Evolutionary conservation across 2,329 filamentous ascomycete genomes (phyloP).

Genomic region (Lachnellula subtilissima): DNA sequence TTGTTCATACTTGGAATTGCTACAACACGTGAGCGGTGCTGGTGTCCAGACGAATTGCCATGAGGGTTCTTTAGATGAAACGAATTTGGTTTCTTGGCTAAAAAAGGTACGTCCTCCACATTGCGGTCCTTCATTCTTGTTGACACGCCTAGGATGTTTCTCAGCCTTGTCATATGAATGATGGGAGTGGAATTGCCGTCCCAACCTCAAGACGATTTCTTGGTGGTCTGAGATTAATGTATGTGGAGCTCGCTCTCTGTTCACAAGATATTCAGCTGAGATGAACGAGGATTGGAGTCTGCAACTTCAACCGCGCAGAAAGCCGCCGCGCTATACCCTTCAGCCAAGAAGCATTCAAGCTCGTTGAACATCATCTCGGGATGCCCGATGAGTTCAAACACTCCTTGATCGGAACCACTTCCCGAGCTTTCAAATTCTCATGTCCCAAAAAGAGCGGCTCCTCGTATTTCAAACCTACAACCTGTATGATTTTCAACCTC

Average conservation of each 20-base stretch:
- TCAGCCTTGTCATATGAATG: background rate
- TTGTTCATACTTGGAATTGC: background rate
- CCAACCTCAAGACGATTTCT: background rate
- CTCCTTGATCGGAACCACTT: background rate
- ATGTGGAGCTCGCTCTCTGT: background rate
- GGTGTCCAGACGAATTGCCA: background rate
- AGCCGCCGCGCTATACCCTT: slow-evolving; percentile 1
- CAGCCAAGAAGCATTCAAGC: background rate
- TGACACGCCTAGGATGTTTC: background rate
- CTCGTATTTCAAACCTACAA: background rate
- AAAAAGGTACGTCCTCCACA: background rate
- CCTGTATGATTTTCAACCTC: background rate
- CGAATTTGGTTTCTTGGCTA: background rate
- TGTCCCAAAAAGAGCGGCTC: background rate
- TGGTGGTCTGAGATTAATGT: background rate
- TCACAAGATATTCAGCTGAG: background rate
- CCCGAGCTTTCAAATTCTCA: background rate
- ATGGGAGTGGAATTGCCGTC: background rate
- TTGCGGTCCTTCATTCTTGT: background rate
- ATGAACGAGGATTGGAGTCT: background rate
- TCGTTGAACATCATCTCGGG: background rate
- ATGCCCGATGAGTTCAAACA: background rate
- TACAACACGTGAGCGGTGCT: background rate
- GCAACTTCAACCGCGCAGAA: background rate
- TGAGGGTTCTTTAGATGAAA: background rate